Conservation (phyloP, 352 stramenopile genomes). For the Pythium sukuiense region DNA sequence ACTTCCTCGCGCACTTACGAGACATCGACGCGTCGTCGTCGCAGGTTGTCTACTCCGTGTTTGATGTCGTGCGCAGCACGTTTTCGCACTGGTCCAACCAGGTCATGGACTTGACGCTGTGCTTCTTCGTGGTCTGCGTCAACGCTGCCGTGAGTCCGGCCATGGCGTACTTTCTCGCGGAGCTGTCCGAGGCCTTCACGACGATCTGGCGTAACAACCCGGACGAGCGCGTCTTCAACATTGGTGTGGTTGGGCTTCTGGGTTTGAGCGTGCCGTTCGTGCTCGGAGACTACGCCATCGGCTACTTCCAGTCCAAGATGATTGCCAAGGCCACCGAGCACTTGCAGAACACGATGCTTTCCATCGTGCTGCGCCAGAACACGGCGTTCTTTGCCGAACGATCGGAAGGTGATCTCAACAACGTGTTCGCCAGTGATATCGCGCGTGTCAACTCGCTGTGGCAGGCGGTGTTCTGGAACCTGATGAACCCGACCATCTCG, state of each 20-base stretch:
- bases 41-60: slow-evolving; percentile 67
- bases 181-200: slow-evolving; percentile 69
- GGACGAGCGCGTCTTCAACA: slow-evolving; percentile 54
- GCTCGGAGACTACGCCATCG: slow-evolving; percentile 80
- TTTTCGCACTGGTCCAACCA: slow-evolving; percentile 88
- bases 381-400: slow-evolving; percentile 83
- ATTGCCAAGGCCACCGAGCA: slow-evolving; percentile 87
- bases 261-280: slow-evolving; percentile 82
- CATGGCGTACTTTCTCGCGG: slow-evolving; percentile 74
- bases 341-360: slow-evolving; percentile 69
- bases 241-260: slow-evolving; percentile 74
- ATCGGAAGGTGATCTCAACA: slow-evolving; percentile 88
- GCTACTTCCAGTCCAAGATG: slow-evolving; percentile 91
- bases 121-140: slow-evolving; percentile 78
- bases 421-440: slow-evolving; percentile 85
- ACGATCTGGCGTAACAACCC: slow-evolving; percentile 27
- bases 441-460: slow-evolving; percentile 84
- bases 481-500: slow-evolving; percentile 78
- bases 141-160: slow-evolving; percentile 80
- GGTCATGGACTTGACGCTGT: slow-evolving; percentile 65
- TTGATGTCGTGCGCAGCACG: slow-evolving; percentile 77
- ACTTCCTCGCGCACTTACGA: slow-evolving; percentile 80
- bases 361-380: slow-evolving; percentile 80
- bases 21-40: slow-evolving; percentile 85
- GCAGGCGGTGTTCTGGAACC: slow-evolving; percentile 89